Conservation (phyloP, 805 yeast genomes). For the Saccharomycopsis sp. region DNA sequence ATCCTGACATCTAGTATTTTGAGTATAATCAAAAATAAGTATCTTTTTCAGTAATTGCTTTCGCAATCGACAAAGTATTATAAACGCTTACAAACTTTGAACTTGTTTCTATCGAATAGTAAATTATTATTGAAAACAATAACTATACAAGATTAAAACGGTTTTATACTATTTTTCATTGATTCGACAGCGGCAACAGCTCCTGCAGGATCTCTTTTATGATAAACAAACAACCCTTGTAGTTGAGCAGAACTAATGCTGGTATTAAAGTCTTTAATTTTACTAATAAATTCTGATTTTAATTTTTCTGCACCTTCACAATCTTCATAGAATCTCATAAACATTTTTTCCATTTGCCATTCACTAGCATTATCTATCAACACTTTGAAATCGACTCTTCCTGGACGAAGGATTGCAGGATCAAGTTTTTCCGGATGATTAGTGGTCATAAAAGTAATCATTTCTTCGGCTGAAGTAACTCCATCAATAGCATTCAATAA, state of each 20-base stretch:
- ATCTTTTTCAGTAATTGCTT: too few species aligned
- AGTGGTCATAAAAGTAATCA: constrained; percentile 95
- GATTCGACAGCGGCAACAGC: constrained; percentile 30
- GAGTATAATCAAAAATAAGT: too few species aligned
- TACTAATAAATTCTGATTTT: constrained; percentile 27
- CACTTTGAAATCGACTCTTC: constrained; percentile 81
- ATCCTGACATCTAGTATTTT: too few species aligned
- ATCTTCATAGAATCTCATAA: constrained; percentile 69
- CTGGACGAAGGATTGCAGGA: constrained; percentile 90
- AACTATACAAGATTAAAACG: too few species aligned
- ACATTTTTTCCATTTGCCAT: constrained; percentile 74
- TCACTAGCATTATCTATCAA: constrained; percentile 80
- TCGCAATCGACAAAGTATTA: too few species aligned
- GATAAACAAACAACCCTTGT: constrained; percentile 91
- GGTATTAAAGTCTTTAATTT: constrained; percentile 34
- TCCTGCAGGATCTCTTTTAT: constrained; percentile 68
- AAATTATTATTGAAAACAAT: too few species aligned
- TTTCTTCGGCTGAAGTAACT: constrained; percentile 94
- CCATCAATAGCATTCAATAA: constrained; percentile 91
- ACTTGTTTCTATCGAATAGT: too few species aligned
- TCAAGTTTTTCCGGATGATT: constrained; percentile 93
- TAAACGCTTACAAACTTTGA: too few species aligned
- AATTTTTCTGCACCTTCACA: constrained; percentile 36
- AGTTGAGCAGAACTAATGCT: constrained; percentile 85
- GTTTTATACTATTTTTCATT: not conserved